Evolutionary conservation across 352 stramenopile genomes (phyloP).

Genomic region (Phytopythium helicoides): DNA sequence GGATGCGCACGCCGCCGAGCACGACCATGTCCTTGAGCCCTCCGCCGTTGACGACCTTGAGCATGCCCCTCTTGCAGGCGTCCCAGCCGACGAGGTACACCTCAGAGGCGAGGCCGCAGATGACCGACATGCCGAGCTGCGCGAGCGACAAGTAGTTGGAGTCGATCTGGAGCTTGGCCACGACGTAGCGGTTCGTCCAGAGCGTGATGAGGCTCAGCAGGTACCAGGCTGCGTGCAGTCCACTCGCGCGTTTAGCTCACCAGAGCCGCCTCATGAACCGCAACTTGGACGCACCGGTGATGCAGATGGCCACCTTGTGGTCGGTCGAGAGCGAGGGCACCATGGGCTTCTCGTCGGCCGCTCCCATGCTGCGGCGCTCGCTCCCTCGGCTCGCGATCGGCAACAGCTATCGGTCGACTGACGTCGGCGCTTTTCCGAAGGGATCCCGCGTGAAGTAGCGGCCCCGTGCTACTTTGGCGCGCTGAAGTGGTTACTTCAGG

Average conservation of each 20-base stretch:
- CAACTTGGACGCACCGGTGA: slow-evolving; percentile 39
- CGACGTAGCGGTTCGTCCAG: slow-evolving; percentile 84
- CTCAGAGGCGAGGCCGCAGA: slow-evolving; percentile 66
- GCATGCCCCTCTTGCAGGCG: slow-evolving; percentile 43
- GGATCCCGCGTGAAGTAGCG: neutral
- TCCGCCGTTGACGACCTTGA: slow-evolving; percentile 50
- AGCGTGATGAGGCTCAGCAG: slow-evolving; percentile 75
- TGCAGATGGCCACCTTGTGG: slow-evolving; percentile 61
- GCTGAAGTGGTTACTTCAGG: no score
- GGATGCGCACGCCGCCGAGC: slow-evolving; percentile 76
- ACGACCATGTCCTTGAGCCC: slow-evolving; percentile 82
- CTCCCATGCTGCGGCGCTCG: neutral
- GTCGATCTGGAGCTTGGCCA: slow-evolving; percentile 69
- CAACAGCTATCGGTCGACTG: neutral
- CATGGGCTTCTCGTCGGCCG: slow-evolving; percentile 19
- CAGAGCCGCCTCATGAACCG: no score
- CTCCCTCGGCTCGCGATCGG: slow-evolving; percentile 8
- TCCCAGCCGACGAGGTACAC: slow-evolving; percentile 70
- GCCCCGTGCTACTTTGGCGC: no score
- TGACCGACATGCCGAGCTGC: slow-evolving; percentile 77
- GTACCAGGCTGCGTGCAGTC: slow-evolving; percentile 57
- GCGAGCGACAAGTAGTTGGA: slow-evolving; percentile 76
- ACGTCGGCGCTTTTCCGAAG: neutral
- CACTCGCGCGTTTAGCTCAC: no score
- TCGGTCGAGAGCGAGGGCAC: slow-evolving; percentile 29